A percentile compares a stretch with the other conserved stretches of the same genome.
Conservation (phyloP, 352 stramenopile genomes). For the Phytopythium ostracodes region DNA sequence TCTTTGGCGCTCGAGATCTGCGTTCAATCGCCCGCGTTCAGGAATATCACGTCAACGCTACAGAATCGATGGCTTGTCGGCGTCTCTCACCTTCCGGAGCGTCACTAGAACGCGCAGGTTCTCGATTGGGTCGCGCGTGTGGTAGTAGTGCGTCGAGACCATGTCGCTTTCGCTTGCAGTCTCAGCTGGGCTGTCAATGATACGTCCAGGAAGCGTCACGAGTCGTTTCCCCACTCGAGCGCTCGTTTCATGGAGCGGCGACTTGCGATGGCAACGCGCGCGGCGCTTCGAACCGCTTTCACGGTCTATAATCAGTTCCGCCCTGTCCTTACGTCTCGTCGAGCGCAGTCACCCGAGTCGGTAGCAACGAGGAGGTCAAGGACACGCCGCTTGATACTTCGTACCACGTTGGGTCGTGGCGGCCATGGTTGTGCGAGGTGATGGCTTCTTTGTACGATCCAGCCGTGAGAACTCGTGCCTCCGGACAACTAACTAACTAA, state of each 20-base stretch:
- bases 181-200: too few relatives aligned
- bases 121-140: constrained; percentile 72
- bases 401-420: neutral
- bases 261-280: neutral
- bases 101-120: constrained; percentile 53
- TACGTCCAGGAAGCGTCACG: neutral
- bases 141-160: constrained; percentile 52
- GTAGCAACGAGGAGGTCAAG: neutral
- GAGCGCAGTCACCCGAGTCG: neutral
- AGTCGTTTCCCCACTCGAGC: neutral
- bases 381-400: neutral
- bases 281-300: neutral
- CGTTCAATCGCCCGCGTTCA: neutral
- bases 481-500: too few relatives aligned
- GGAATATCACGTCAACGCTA: neutral
- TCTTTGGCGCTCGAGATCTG: neutral
- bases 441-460: neutral
- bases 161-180: constrained; percentile 15
- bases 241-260: constrained; percentile 2
- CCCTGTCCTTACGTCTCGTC: neutral
- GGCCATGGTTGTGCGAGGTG: neutral
- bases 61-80: neutral
- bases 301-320: neutral
- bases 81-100: constrained; percentile 45
- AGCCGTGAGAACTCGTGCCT: neutral